Evolutionary conservation across 306 rosid genomes (phyloP), one percentile per base, ranked within the genome.

Genomic region (Luffa acutangula): DNA sequence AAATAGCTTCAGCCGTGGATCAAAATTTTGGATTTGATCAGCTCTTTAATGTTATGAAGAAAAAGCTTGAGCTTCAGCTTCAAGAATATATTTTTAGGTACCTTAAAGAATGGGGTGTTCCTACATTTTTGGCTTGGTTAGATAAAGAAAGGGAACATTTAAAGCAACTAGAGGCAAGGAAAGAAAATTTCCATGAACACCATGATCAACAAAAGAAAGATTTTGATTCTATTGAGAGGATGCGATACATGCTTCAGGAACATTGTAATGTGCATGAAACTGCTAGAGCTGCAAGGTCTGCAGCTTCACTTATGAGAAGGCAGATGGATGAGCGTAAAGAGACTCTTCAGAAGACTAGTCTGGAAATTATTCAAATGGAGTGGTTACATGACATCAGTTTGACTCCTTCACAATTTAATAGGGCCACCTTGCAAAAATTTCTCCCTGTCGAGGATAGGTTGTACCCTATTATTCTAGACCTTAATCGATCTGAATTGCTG

Each of bases 181-280:
- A 84, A 76, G 96, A 89, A 78, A 78, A 74, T 79, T 58, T 80
- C 80, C 80, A 82, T 81, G 90, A 88, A 78, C 56, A 80, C 83
- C 80, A 84, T 81, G 91, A 89, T 82, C 88, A 81, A 80, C 89
- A 73, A 71, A 90, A 83, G 80, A 90, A 83, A 54, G 96, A 90
- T 49, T n/a, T 21, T 3, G 96, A 84, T 74, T 85, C 88, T 80
- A 87, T 83, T 67, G 89, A 72, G 71, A 94, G 83, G 85, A 89
- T 94, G 84, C 83, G 81, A 66, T 84, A 36, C 80, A 92, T 94
- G 93, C 96, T 94, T 17, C 92, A 92, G 81, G 98, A 92, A 81
- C 92, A 92, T 83, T 94, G 97, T 80, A 89, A 88, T 89, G 89
- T 91, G 42, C 96, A 92, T 89, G 97, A 90, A 88, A 92, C 98